Base-by-base conservation (phyloP, 805 yeast genomes). In the Metschnikowia continentalis region DNA sequence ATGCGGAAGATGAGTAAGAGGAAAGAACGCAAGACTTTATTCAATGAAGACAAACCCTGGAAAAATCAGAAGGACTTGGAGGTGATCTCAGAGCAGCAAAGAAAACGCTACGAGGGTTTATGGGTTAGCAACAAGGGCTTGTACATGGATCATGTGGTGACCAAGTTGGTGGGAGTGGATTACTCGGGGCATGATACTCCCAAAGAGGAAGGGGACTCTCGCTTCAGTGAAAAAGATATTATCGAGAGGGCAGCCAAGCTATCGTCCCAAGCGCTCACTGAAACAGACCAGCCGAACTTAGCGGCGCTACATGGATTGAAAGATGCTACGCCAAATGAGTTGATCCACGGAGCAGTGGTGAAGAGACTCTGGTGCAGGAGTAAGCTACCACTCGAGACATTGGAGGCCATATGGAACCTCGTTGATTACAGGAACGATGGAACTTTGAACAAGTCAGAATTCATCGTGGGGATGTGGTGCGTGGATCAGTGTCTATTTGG, bases 401-500 rank as follows among this genome's bases (percentile, higher is more conserved):
- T 74, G 32, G 73, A 70, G 22, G 78, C 80, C 45, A 83, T 84
- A 30, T 89, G 90, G 90, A 79, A 82, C 44, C 73, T 86, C 59
- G 92, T 91, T 5, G 89, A 80, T 63, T 76, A 69, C 49, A 66
- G 83, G 57, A 67, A 72, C 42, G 94, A 87, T 64, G 96, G 96
- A 0, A 80, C 88, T 0, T 71, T 94, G 49, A 86, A 84, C 57
- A 80, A 88, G 54, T 84, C 83, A 35, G 92, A 91, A 55, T 94
- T 94, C 61, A 71, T 92, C 32, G 92, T 91, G n/a, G 99, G 99
- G 0, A 91, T 88, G 87, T 94, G 99, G 99, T 69, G 91, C 4
- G 91, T 94, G 2, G 99, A 94, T 66, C 99, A 94, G 68, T 88
- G 97, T 63, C 74, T 94, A 13, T 94, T 92, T 64, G 99, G 99